Percentiles rank a stretch among this genome's conserved stretches.
Evolutionary conservation across 768 basidiomycete species (phyloP).

Genomic region (Udeniomyces megalosporus): DNA sequence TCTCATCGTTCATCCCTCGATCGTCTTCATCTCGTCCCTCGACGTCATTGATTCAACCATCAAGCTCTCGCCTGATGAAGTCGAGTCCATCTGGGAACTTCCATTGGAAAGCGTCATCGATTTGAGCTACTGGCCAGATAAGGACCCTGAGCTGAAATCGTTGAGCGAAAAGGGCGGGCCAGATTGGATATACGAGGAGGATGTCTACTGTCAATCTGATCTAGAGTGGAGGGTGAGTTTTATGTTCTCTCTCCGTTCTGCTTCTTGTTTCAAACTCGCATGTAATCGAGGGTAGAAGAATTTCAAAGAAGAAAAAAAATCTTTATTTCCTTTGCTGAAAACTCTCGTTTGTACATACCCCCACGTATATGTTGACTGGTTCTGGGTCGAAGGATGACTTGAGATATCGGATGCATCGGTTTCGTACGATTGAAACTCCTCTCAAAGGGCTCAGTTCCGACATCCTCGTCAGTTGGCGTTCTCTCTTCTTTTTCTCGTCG

Average conservation of each 20-base stretch:
- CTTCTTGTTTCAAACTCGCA: no score
- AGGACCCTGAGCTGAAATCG: not conserved
- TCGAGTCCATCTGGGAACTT: constrained; percentile 6
- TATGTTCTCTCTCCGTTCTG: no score
- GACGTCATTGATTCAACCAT: constrained; percentile 1
- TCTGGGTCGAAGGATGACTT: not conserved
- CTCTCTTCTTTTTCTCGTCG: not conserved
- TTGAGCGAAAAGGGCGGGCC: constrained; percentile 8
- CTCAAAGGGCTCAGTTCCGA: constrained; percentile 14
- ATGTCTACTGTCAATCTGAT: not conserved
- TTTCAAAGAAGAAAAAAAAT: no score
- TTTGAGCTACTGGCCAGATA: not conserved
- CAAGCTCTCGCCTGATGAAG: constrained; percentile 8
- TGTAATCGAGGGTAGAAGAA: no score
- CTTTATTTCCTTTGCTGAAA: no score
- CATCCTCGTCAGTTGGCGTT: constrained; percentile 5
- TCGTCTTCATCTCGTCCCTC: constrained; percentile 8
- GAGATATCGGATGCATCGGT: constrained; percentile 14
- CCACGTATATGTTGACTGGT: no score
- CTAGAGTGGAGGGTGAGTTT: constrained; percentile 3
- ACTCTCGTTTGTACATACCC: no score
- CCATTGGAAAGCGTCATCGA: constrained; percentile 2
- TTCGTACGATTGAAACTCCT: constrained; percentile 9
- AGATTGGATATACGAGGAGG: constrained; percentile 14
- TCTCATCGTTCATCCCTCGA: constrained; percentile 10